These are phyloP conservation scores for Calvatia gigantea DNA, from an alignment of 768 basidiomycete genomes.

Conservation along the genomic window DNA sequence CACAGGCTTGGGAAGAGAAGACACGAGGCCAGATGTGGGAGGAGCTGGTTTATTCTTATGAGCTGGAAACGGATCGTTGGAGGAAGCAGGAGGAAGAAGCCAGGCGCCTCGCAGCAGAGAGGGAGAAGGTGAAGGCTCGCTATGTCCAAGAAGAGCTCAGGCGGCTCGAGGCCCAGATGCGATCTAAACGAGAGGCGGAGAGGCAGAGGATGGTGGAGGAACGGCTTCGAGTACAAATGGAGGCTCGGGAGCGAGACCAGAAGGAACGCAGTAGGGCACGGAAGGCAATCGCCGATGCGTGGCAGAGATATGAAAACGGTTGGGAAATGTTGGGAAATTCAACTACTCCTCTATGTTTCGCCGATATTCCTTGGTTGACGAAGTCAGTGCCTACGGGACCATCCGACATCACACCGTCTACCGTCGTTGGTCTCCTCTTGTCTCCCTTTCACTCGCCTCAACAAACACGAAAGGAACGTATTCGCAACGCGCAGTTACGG, in stretches of 20 bases:
- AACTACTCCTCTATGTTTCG: constrained; percentile 51
- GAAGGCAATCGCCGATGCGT: constrained; percentile 49
- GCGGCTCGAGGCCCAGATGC: constrained; percentile 50
- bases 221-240: constrained; percentile 32
- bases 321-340: constrained; percentile 53
- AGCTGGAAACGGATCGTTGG: constrained; percentile 49
- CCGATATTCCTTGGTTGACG: constrained; percentile 71
- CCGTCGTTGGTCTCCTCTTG: constrained; percentile 58
- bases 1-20: constrained; percentile 13
- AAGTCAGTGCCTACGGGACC: constrained; percentile 34
- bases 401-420: constrained; percentile 50
- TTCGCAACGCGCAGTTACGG: constrained; percentile 61
- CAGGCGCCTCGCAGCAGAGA: constrained; percentile 39
- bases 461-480: constrained; percentile 59
- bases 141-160: constrained; percentile 49
- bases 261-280: constrained; percentile 39
- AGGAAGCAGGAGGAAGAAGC: constrained; percentile 47
- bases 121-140: constrained; percentile 42
- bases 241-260: constrained; percentile 41
- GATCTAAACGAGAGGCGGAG: constrained; percentile 47
- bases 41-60: constrained; percentile 48
- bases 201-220: constrained; percentile 45
- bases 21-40: constrained; percentile 43
- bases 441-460: constrained; percentile 60
- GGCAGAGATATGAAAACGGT: constrained; percentile 60